Percentiles rank a stretch among this genome's conserved stretches.
Conservation (phyloP, 1,284 basidiomycete genomes). For the Rhodotorula sp. region DNA sequence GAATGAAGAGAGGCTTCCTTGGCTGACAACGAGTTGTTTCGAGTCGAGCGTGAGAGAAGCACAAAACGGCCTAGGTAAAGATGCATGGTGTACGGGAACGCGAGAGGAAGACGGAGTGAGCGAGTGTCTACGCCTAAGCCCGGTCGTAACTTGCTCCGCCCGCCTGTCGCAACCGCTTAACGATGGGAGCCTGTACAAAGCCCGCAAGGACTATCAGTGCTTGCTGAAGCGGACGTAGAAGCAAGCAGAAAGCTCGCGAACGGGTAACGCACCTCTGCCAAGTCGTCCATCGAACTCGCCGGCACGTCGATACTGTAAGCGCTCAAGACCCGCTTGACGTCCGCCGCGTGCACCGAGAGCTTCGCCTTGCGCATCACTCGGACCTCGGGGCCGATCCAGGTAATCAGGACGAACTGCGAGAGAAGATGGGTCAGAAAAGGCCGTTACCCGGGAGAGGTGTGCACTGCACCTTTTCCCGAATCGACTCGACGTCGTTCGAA, state of each 20-base stretch:
- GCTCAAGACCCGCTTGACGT: conserved; percentile 33
- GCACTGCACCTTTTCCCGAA: conserved; percentile 31
- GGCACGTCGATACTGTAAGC: conserved; percentile 37
- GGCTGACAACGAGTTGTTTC: no score
- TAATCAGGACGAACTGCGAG: conserved; percentile 34
- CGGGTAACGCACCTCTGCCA: conserved; percentile 20
- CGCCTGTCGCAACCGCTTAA: conserved; percentile 32
- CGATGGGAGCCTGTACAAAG: conserved; percentile 28
- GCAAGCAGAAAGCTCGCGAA: background rate
- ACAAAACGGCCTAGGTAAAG: background rate
- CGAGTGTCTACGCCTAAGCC: conserved; percentile 8
- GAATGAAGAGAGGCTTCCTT: no score
- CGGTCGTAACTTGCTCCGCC: conserved; percentile 40
- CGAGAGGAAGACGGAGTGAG: background rate
- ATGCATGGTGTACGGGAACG: background rate
- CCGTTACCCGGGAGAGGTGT: background rate
- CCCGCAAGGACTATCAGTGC: background rate
- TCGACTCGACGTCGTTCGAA: conserved; percentile 40
- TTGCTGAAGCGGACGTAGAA: background rate
- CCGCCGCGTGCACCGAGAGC: conserved; percentile 31
- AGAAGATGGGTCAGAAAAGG: background rate
- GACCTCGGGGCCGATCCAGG: conserved; percentile 21
- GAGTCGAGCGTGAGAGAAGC: background rate
- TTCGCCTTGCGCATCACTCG: conserved; percentile 39
- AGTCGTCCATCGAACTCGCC: conserved; percentile 26